phyloP scores from a whole-genome alignment of 1,284 basidiomycete genomes.

The Cutaneotrichosporon sp. region DNA sequence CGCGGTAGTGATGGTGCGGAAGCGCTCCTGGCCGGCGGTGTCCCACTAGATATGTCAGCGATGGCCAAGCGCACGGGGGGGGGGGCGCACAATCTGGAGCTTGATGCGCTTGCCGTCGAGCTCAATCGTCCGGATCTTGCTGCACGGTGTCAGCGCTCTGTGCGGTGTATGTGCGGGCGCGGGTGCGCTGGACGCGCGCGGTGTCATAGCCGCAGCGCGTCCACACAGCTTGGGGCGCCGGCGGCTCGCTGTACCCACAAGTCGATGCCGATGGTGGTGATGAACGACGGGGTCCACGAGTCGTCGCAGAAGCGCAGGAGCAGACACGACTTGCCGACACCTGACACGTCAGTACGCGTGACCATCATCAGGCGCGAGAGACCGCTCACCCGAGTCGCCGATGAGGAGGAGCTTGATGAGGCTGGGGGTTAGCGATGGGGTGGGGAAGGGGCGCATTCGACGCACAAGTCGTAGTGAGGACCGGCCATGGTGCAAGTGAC shows the following conservation, averaged over 20 bases:
- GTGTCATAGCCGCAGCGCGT: neutral
- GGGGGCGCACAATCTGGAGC: constrained; percentile 85
- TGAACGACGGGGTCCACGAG: constrained; percentile 99
- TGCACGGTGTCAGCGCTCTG: constrained; percentile 18
- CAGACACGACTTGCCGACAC: constrained; percentile 98
- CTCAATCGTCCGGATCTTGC: constrained; percentile 91
- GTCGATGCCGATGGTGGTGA: constrained; percentile 84
- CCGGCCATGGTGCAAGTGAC: constrained; percentile 40
- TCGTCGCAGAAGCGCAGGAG: constrained; percentile 99
- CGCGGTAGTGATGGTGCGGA: constrained; percentile 99
- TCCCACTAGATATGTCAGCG: constrained; percentile 71
- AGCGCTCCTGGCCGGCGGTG: constrained; percentile 96
- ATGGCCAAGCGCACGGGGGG: no score
- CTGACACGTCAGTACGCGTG: constrained; percentile 54
- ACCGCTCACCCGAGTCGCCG: constrained; percentile 85
- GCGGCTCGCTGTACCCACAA: constrained; percentile 38
- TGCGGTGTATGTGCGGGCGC: neutral
- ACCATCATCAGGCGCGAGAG: neutral
- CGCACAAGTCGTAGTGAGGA: constrained; percentile 55
- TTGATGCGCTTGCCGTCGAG: constrained; percentile 99
- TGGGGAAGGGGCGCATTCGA: constrained; percentile 3
- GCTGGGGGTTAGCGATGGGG: constrained; percentile 25
- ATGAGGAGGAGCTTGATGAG: constrained; percentile 97
- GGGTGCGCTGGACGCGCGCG: neutral
- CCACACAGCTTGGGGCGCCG: no score